A percentile compares a stretch with the other conserved stretches of the same genome.
Conservation (phyloP, 306 rosid genomes). For the Trichosanthes truncata region DNA sequence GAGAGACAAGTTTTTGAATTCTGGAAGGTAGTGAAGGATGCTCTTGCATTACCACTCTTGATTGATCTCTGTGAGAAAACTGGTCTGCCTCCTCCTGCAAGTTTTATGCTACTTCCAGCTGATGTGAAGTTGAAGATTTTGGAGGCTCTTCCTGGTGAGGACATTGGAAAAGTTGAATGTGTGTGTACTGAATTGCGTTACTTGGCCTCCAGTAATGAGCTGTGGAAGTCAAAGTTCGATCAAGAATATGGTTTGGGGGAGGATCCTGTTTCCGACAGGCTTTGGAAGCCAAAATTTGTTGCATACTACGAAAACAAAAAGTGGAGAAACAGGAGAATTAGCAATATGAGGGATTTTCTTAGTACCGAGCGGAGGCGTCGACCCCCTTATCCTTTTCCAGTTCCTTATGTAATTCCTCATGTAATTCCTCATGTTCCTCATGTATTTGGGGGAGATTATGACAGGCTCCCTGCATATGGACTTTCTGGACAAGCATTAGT, state of each 20-base stretch:
- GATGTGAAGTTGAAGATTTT: constrained; percentile 61
- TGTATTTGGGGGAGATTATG: constrained; percentile 34
- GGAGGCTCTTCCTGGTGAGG: constrained; percentile 45
- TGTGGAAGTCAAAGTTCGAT: constrained; percentile 56
- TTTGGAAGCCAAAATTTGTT: constrained; percentile 35
- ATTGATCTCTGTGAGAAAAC: constrained; percentile 65
- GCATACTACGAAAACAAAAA: constrained; percentile 16
- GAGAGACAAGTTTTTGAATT: constrained; percentile 39
- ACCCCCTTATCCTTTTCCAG: constrained; percentile 11
- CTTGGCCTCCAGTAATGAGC: constrained; percentile 30
- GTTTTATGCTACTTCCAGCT: constrained; percentile 55
- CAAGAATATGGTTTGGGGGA: constrained; percentile 28
- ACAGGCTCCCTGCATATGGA: constrained; percentile 15
- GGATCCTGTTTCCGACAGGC: neutral
- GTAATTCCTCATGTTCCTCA: too few species aligned
- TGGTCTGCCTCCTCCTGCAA: constrained; percentile 48
- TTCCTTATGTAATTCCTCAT: constrained; percentile 19
- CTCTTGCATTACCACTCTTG: constrained; percentile 57
- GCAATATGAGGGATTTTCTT: neutral
- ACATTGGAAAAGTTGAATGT: constrained; percentile 44
- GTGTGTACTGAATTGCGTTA: constrained; percentile 38
- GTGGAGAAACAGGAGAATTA: constrained; percentile 2
- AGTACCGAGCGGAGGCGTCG: constrained; percentile 1
- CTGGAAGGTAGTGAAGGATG: constrained; percentile 74
- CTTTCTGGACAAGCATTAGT: neutral